Evolutionary conservation across 129 eudicot genomes (phyloP), one percentile per base, ranked within the genome.

Genomic region (Arctium minus): DNA sequence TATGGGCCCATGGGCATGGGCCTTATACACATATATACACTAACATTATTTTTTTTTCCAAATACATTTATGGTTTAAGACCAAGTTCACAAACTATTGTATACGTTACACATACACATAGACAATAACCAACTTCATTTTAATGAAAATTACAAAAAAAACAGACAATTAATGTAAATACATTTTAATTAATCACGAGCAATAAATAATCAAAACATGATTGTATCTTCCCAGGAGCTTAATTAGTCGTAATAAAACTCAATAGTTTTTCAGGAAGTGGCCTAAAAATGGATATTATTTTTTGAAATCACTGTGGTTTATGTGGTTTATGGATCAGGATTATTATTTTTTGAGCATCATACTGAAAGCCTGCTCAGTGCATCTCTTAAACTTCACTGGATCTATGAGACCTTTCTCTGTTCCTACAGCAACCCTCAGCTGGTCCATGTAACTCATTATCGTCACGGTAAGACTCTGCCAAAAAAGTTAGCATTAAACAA

Each of bases 401-500:
- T 89, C 92, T 27, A 89, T 82, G 67, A 83, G 83, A 12, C 84
- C 88, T 79, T 84, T 87, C 79, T 89, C 88, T 8, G 68, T 68
- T 65, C 92, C 90, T 18, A 89, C 75, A 1, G 87, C 81, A 36
- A 89, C 81, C 81, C 92, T 81, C 87, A 89, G 38, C 72, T 85
- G 88, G 42, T 77, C 81, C 92, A 86, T 86, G 76, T 89, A 89
- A 42, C 92, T 89, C 85, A 86, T 29, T 44, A 89, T 73, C 4
- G 92, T 84, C 80, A 87, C 80, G 68, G 88, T 82, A 17, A 89
- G 85, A 74, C 88, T 81, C 90, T 89, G 88, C 77, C 53, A 40
- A 6, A 29, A 22, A 27, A 22, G 75, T 74, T 60, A 62, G 9
- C 71, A 79, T 48, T 5, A 1, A 78, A 9, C 12, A 33, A 74